Evolutionary conservation across 306 rosid genomes (phyloP).

Genomic region (Vigna nakashimae): DNA sequence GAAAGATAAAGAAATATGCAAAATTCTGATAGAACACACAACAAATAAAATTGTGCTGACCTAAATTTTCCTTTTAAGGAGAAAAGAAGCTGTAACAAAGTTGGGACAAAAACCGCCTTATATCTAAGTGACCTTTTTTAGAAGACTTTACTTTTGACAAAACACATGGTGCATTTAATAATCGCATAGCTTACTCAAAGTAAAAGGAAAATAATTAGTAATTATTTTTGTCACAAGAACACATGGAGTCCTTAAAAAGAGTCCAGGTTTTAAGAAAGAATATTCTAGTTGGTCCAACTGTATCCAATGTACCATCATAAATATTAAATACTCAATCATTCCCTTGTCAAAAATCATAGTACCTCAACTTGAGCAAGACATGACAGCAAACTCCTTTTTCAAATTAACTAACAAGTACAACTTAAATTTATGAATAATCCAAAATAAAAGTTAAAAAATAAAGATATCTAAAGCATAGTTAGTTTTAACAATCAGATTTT

Average conservation of each 20-base stretch:
- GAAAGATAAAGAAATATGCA: background rate
- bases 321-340: slow-evolving; percentile 19
- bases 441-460: slow-evolving; percentile 30
- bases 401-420: slow-evolving; percentile 30
- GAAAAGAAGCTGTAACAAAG: background rate
- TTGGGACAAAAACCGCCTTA: background rate
- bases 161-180: background rate
- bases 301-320: background rate
- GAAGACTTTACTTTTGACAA: background rate
- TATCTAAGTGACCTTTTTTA: background rate
- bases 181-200: background rate
- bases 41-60: background rate
- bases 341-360: slow-evolving; percentile 11
- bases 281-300: background rate
- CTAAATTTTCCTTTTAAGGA: background rate
- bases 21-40: slow-evolving; percentile 4
- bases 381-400: slow-evolving; percentile 42
- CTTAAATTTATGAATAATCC: background rate
- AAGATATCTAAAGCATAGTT: slow-evolving; percentile 6
- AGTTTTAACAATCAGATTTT: slow-evolving; percentile 27
- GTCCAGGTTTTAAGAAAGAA: background rate
- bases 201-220: background rate
- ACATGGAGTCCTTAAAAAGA: background rate
- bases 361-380: slow-evolving; percentile 19
- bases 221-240: background rate